phyloP scores from a whole-genome alignment of 139 green algal genomes.

The Chlamydomonas sp. region DNA sequence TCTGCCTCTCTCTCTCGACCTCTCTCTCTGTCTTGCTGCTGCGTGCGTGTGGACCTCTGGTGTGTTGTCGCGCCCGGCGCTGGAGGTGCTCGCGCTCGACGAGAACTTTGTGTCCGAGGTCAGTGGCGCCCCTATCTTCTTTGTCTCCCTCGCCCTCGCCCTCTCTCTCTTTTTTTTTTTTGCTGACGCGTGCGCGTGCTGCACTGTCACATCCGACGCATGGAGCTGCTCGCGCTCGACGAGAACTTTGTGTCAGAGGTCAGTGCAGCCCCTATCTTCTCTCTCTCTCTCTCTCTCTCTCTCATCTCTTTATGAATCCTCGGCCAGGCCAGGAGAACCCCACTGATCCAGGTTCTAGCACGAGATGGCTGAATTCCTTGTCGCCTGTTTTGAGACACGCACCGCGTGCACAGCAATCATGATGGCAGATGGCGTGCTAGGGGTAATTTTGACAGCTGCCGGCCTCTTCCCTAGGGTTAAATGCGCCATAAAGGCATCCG shows the following conservation, averaged over 20 bases:
- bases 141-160: background rate
- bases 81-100: constrained; percentile 64
- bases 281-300: background rate
- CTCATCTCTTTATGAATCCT: no score
- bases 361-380: no score
- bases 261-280: background rate
- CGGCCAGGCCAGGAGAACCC: no score
- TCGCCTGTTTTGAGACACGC: no score
- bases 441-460: no score
- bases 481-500: no score
- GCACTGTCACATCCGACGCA: constrained; percentile 21
- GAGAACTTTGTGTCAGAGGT: constrained; percentile 67
- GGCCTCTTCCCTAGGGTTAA: no score
- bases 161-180: no score
- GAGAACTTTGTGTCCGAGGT: constrained; percentile 66
- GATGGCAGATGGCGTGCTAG: no score
- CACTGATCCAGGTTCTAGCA: no score
- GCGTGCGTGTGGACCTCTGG: background rate
- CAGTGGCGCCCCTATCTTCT: background rate
- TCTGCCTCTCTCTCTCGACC: no score
- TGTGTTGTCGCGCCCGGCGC: constrained; percentile 21
- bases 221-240: constrained; percentile 64
- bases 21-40: background rate
- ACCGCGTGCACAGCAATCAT: no score
- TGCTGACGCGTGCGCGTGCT: background rate